phyloP scores from a whole-genome alignment of 805 yeast species.

The Metschnikowia aberdeeniae region DNA sequence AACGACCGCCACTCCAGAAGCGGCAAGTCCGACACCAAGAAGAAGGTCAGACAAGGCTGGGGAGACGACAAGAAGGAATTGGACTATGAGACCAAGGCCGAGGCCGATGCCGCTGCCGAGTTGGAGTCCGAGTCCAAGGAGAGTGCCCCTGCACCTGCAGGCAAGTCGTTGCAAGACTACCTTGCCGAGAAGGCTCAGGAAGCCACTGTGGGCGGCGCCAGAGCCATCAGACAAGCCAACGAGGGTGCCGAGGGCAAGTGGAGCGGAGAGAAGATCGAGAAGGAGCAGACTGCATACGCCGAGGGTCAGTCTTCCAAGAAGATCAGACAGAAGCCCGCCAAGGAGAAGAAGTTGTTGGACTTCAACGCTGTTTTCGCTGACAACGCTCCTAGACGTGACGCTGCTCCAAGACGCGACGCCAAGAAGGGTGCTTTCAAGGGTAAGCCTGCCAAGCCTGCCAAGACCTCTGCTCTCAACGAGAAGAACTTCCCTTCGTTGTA shows the following conservation, averaged over 20 bases:
- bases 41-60: constrained; percentile 84
- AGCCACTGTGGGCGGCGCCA: constrained; percentile 34
- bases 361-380: constrained; percentile 63
- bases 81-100: constrained; percentile 57
- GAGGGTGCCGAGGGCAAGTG: constrained; percentile 54
- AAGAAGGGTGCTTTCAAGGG: constrained; percentile 19
- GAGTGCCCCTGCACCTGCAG: constrained; percentile 47
- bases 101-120: constrained; percentile 39
- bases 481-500: constrained; percentile 70
- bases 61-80: constrained; percentile 72
- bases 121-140: constrained; percentile 36
- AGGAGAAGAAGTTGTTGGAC: constrained; percentile 77
- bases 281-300: constrained; percentile 51
- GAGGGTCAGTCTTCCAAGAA: constrained; percentile 64
- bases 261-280: constrained; percentile 58
- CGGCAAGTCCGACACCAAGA: constrained; percentile 78
- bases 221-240: constrained; percentile 48
- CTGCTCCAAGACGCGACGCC: constrained; percentile 28
- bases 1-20: constrained; percentile 85
- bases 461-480: constrained; percentile 44
- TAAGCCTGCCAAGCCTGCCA: constrained; percentile 27
- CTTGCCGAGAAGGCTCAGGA: constrained; percentile 59
- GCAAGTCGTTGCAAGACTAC: constrained; percentile 82
- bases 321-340: constrained; percentile 65
- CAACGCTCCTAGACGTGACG: constrained; percentile 30